Evolutionary conservation across 106 monocot genomes (phyloP), one percentile per base, ranked within the genome.

Genomic region (Iris macrosiphon): DNA sequence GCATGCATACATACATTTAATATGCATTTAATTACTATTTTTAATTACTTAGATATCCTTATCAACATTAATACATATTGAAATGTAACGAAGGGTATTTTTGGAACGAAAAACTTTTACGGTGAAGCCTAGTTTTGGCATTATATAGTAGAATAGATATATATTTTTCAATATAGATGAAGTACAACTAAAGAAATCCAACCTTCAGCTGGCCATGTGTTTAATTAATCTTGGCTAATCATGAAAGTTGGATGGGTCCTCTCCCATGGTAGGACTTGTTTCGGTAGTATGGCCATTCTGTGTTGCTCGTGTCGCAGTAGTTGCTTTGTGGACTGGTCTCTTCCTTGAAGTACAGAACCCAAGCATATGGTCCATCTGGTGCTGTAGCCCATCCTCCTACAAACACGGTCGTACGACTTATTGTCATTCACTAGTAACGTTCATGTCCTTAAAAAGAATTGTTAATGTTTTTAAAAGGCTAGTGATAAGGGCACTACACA

Each of bases 341-440:
- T 20, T 89, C 89, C 72, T 89, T 89, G 61, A 77, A 89, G 69
- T 89, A 96, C 1, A 86, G 57, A 0, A 89, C 89, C 85, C 95
- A 96, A 0, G 89, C 67, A 33, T 82, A 86, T 0, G 82, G 89
- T 19, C 85, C 89, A 16, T 96, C 95, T 11, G 89, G 89, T 1
- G 95, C 89, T 0, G 85, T 89, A 9, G 89, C 73, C 89, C 89
- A 96, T 16, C 95, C 95, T 37, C 67, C 67, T 67, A 29, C 4
- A 2, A 49, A 35, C 4, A 4, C 10, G 10, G 10, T 35, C 34
- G 10, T 6, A 35, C 10, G 10, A 4, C 34, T 6, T 35, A 35
- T 35, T 35, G 10, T 35, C 34, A 35, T 6, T 35, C 10, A 10
- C 10, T 35, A 4, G 10, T 35, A n/a, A n/a, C n/a, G n/a, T 35